Evolutionary conservation across 176 grass and related monocot genomes (phyloP).

Genomic region (Hordeum marinum): DNA sequence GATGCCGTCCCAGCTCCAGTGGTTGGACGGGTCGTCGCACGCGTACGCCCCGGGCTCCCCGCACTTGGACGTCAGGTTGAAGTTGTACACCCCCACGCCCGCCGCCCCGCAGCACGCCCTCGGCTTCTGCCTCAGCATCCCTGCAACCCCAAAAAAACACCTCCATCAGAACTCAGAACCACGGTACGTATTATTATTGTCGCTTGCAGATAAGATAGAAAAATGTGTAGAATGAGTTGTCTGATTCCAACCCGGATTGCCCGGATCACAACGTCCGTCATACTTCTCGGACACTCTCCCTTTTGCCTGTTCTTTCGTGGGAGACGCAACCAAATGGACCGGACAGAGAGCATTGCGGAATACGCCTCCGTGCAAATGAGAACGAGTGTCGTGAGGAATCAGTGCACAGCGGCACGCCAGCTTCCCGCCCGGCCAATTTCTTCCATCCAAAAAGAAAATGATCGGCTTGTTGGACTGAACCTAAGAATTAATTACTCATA

Average conservation of each 20-base stretch:
- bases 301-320: neutral
- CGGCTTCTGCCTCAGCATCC: constrained; percentile 50
- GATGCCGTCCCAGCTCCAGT: constrained; percentile 74
- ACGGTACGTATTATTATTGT: neutral
- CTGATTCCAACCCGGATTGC: constrained; percentile 30
- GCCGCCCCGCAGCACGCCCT: constrained; percentile 56
- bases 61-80: constrained; percentile 66
- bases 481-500: neutral
- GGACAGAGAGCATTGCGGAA: neutral
- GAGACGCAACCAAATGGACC: neutral
- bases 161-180: neutral
- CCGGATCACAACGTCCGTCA: constrained; percentile 20
- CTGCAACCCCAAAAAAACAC: neutral
- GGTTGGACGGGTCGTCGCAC: constrained; percentile 47
- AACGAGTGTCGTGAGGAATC: neutral
- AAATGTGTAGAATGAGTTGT: neutral
- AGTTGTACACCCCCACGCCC: constrained; percentile 56
- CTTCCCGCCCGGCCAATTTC: neutral
- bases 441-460: neutral
- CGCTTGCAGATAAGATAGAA: neutral
- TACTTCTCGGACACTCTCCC: neutral
- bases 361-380: neutral
- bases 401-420: neutral
- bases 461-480: neutral
- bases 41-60: constrained; percentile 36